Evolutionary conservation across 2,329 filamentous ascomycete genomes (phyloP), one percentile per base, ranked within the genome.

Genomic region (Pseudogymnoascus sp.): DNA sequence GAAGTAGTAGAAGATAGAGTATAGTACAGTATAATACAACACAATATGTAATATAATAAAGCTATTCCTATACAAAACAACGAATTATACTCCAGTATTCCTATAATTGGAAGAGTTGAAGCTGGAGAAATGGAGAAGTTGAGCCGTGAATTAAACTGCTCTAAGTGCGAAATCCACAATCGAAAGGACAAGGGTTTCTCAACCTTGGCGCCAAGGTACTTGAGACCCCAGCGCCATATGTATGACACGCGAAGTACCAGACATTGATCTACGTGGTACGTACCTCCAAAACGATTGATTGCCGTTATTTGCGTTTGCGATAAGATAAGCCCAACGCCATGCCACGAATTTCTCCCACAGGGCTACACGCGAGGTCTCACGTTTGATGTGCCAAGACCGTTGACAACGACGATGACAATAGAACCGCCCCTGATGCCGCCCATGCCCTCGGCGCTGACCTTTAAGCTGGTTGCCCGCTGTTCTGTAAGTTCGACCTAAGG

Each of bases 401-500:
- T 69, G 55, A 74, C 70, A 69, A 80, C 70, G 66, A 82, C 82
- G 80, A 76, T 79, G 42, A 75, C 77, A 59, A 72, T 15, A 12
- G 55, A 36, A 59, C 55, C 55, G 35, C 35, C 31, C 55, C 31
- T 27, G 31, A 59, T 59, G 55, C 55, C 69, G 62, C 76, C 77
- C 60, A 77, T 85, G 71, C 78, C 79, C 67, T 82, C 88, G 10
- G 90, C 91, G 58, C 80, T 95, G 72, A 90, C 81, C 1, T 93
- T 93, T 72, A 88, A 94, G 68, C 80, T 93, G 31, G 76, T 90
- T 63, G 87, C 88, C 58, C 85, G 83, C 74, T 95, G 90, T 76
- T 92, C 90, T 67, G 90, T 94, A 81, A 75, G 87, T 61, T 21
- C 60, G 5, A 21, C 21, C 40, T 12, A 71, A 48, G 52, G 42